Evolutionary conservation across 2,329 filamentous ascomycete genomes (phyloP), one percentile per base, ranked within the genome.

Genomic region (Albophoma yamanashiensis): DNA sequence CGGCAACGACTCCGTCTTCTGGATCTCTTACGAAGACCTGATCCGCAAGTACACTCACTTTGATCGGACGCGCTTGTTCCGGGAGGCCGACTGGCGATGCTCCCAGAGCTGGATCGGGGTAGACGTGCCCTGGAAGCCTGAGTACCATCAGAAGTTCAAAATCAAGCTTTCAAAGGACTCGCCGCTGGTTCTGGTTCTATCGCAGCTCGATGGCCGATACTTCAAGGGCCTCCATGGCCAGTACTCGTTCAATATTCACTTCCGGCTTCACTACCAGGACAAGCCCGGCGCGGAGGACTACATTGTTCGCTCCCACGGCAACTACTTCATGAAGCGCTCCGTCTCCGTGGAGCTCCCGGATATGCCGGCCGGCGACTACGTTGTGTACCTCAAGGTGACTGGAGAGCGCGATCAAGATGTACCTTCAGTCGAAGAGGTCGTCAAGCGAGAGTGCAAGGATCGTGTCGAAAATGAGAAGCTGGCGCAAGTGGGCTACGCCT

Each of bases 21-120:
- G 83, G 83, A 86, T 86, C 61, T 78, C 81, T 1, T 86, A 85
- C 66, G 76, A 82, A 57, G 84, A 87, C 65, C 75, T 88, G 58
- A 77, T 87, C 15, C 79, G 80, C 63, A 87, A 86, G 66, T 87
- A 83, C 66, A 79, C 81, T 56, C 78, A 80, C 64, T 81, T 87
- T 58, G 83, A 87, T 66, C 78, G 84, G 17, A 87, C 85, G 0
- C 77, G 84, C 0, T 78, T 88, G 22, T 87, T 87, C 69, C 75
- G 80, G 34, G 80, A 84, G 25, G 60, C 57, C 9, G 78, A 82
- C 62, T 88, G 84, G 85, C 77, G 79, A 52, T 78, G 81, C 57
- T 80, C 78, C 20, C 80, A 83, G 59, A 79, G 80, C 61, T 87
- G 83, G 84, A 82, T 85, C 56, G 82, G 82, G 1, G 78, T 86